Evolutionary conservation across 495 filamentous ascomycete species (phyloP), one percentile per base, ranked within the genome.

Genomic region (Neurospora sp.): DNA sequence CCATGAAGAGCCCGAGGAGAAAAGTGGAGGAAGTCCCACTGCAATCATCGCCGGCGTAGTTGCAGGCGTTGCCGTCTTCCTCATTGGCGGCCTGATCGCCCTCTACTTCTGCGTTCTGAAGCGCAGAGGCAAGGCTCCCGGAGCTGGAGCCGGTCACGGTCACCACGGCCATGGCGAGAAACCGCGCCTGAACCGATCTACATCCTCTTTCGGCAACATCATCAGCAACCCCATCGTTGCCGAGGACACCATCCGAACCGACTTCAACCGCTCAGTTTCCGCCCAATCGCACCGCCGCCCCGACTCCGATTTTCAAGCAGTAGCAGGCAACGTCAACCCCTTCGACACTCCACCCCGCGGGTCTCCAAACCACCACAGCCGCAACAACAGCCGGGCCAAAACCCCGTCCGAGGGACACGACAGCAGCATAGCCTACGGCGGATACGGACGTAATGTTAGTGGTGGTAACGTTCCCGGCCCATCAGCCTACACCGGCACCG

Each of bases 161-260:
- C 69, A 75, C 84, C 14, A 35, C 14, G 54, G 54, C 7, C 54
- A 66, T 66, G 54, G 27, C 27, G 54, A 66, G 54, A 66, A 66
- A 35, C 54, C 54, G 27, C 54, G 54, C 54, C 54, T 66, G 54
- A 66, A 66, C 41, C 76, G 86, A 77, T 74, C 86, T 78, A 74
- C 85, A 72, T 81, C 80, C 9, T 83, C 83, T 4, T 84, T 86
- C 70, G 84, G 84, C 37, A 84, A 84, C 77, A 77, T 83, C 72
- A 85, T 86, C 81, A 82, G 79, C 75, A 75, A 77, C 42, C 85
- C 84, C 11, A 82, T 85, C 46, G 76, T 83, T 12, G 74, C 80
- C 72, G 79, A 82, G 23, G 77, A 78, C 75, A 74, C 78, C 70
- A 72, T 79, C 40, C 77, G 79, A 31, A 78, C 74, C 35, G 83